These are phyloP conservation scores for Citrus reticulata DNA, from an alignment of 345 rosid species.

Conservation along the genomic window DNA sequence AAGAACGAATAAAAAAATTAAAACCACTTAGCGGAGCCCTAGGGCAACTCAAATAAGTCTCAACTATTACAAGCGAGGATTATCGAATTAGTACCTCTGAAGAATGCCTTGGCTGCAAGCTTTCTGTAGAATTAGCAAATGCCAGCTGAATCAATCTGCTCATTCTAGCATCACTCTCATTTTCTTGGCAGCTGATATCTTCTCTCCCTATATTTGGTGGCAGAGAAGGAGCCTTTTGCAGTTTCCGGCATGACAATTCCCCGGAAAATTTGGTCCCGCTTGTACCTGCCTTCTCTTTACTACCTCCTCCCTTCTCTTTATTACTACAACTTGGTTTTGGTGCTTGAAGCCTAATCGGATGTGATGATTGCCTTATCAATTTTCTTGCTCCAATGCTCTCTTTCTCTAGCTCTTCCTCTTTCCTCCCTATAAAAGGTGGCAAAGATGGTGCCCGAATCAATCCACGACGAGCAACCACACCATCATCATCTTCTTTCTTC, in stretches of 20 bases:
- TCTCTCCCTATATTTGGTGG: slow-evolving; percentile 30
- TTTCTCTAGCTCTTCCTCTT: slow-evolving; percentile 18
- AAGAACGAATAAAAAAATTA: no score
- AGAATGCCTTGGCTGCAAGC: slow-evolving; percentile 13
- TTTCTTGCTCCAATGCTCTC: slow-evolving; percentile 19
- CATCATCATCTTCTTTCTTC: not conserved
- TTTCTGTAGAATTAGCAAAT: slow-evolving; percentile 26
- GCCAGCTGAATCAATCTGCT: slow-evolving; percentile 60
- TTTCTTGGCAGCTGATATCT: slow-evolving; percentile 28
- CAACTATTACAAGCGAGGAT: not conserved
- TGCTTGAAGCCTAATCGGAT: slow-evolving; percentile 28
- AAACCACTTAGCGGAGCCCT: no score
- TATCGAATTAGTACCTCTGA: slow-evolving; percentile 29
- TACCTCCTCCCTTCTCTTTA: slow-evolving; percentile 1
- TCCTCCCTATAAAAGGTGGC: slow-evolving; percentile 22
- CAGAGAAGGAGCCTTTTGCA: slow-evolving; percentile 49
- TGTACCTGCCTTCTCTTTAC: slow-evolving; percentile 9
- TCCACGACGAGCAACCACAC: not conserved
- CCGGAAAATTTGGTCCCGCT: slow-evolving; percentile 14
- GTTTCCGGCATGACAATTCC: not conserved
- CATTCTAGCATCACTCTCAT: slow-evolving; percentile 49
- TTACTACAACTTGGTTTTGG: slow-evolving; percentile 5
- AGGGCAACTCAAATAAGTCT: no score
- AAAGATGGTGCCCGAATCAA: slow-evolving; percentile 33
- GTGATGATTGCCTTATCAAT: slow-evolving; percentile 44